These are phyloP conservation scores for Chaetoceros muelleri DNA, from an alignment of 108 stramenopile genomes.

Conservation along the genomic window DNA sequence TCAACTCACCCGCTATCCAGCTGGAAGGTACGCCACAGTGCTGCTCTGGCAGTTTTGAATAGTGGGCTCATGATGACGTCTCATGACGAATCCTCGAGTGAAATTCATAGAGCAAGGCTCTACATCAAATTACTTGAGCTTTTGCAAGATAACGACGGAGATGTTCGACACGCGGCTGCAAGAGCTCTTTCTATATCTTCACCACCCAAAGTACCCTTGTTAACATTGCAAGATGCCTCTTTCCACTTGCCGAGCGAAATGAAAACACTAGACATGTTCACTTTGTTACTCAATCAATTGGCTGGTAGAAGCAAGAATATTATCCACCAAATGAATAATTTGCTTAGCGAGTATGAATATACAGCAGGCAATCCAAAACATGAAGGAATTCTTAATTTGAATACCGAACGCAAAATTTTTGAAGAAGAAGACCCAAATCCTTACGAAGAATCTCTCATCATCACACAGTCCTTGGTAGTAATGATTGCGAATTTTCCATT, in stretches of 20 bases:
- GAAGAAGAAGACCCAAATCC: constrained; percentile 51
- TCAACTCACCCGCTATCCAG: constrained; percentile 19
- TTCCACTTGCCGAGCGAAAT: too few relatives aligned
- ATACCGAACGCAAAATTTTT: constrained; percentile 37
- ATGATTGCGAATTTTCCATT: not conserved
- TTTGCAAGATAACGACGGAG: constrained; percentile 44
- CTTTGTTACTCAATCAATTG: too few relatives aligned
- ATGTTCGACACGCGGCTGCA: constrained; percentile 36
- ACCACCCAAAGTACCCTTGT: too few relatives aligned
- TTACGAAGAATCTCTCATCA: constrained; percentile 22
- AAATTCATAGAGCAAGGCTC: too few relatives aligned
- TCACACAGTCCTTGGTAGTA: constrained; percentile 10
- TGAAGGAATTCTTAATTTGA: constrained; percentile 5
- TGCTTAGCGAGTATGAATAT: too few relatives aligned
- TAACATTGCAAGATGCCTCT: too few relatives aligned
- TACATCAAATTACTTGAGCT: constrained; percentile 3
- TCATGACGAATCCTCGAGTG: not conserved
- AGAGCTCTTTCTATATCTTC: too few relatives aligned
- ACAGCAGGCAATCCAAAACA: constrained; percentile 2
- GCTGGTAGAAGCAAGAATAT: too few relatives aligned
- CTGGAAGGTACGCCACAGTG: constrained; percentile 35
- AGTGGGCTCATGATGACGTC: constrained; percentile 7
- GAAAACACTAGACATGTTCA: too few relatives aligned
- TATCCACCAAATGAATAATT: too few relatives aligned
- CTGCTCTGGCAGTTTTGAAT: constrained; percentile 17